Base-by-base conservation (phyloP, 306 rosid genomes). In the Cicer chorassanicum region DNA sequence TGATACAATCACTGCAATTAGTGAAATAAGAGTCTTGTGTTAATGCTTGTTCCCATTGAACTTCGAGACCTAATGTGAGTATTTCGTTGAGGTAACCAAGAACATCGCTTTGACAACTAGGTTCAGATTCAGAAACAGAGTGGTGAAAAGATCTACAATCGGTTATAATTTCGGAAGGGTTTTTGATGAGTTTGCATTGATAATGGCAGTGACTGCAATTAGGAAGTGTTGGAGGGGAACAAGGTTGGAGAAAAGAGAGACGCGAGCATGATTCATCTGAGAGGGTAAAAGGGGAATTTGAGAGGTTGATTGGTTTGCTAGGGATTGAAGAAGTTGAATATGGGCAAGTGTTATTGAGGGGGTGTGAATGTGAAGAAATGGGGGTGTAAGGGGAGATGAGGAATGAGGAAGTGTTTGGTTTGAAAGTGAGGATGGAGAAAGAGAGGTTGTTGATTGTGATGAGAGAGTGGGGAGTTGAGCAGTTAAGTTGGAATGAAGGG, bases 401-500 rank as follows among this genome's bases (percentile, higher is more conserved):
- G 1, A 92, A 78, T 6, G 98, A 84, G 54, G 92, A 59, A 48
- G 96, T 72, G 86, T 65, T 87, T 16, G 89, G 79, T 0, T 90
- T 91, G 82, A 75, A 92, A 41, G 50, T 24, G 11, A 92, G 70
- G 7, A 94, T 51, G n/a, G 93, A 87, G 84, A 90, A 92, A 6
- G 98, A 13, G 50, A 85, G 14, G 48, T 88, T 76, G 81, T 94
- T 90, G 8, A 92, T 87, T 78, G 96, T 51, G 71, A 94, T 74
- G 21, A 72, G 1, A 10, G 99, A 90, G 66, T 81, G 75, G 0
- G 88, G 87, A 7, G 86, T 18, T 5, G 89, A 76, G 65, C 99
- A 94, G 4, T 69, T 81, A 0, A 94, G 43, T 11, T 92, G 98
- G 74, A 94, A 92, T 8, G 88, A 87, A 12, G 99, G 99, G 87